Evolutionary conservation across 371 early-diverging fungal species (phyloP), one percentile per base, ranked within the genome.

Genomic region (Dichotomocladium elegans): DNA sequence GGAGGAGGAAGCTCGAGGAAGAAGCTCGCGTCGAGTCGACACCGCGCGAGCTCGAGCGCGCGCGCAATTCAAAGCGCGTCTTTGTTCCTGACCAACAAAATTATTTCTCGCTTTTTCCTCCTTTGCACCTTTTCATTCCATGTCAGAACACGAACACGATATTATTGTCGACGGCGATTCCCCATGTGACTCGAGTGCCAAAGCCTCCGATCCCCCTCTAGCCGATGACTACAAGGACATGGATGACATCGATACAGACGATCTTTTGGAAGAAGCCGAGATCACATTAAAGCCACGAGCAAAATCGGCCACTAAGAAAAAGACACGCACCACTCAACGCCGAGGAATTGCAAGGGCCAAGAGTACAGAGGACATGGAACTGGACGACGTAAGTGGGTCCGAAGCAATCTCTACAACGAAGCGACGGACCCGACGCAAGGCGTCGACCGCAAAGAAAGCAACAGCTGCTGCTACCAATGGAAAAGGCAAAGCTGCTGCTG

Each of bases 171-270:
- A n/a, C n/a, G n/a, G n/a, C n/a, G n/a, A n/a, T n/a, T n/a, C n/a
- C n/a, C n/a, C n/a, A n/a, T n/a, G n/a, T n/a, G n/a, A n/a, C n/a
- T n/a, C n/a, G n/a, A n/a, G n/a, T n/a, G n/a, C n/a, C n/a, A n/a
- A n/a, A n/a, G n/a, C n/a, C n/a, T n/a, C n/a, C n/a, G n/a, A n/a
- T n/a, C n/a, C n/a, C n/a, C n/a, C 37, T 15, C 37, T 9, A 21
- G 30, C 17, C 41, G 53, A 53, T 9, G 53, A 53, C n/a, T 33
- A 57, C 22, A 35, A 51, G 27, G 51, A 55, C 35, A 55, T 59
- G 21, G 68, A 63, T 49, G 55, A 47, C 8, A 33, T 68, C 15
- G 61, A 63, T 27, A 68, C 61, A 9, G 64, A 63, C 37, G 64
- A 68, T 56, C 51, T 68, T n/a, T 34, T 68, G 34, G 59, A 56